Evolutionary conservation across 2,329 filamentous ascomycete species (phyloP), one percentile per base, ranked within the genome.

Genomic region (Epichloe typhina): DNA sequence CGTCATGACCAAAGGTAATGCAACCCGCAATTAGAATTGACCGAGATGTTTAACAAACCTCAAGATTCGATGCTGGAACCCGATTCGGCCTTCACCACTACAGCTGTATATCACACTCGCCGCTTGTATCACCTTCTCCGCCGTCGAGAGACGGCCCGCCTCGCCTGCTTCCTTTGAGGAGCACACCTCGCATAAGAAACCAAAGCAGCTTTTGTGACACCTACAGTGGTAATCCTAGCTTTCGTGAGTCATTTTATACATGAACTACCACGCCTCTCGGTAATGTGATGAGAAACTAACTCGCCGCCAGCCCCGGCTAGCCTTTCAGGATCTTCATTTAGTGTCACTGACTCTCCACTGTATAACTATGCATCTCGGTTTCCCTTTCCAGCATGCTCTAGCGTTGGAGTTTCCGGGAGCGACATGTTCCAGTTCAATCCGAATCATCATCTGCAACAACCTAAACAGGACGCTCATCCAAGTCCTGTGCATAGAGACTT

Each of bases 21-120:
- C 12, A 5, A 19, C 3, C 31, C 23, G 12, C 5, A 38, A 41
- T n/a, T n/a, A 26, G 5, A 23, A 19, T 33, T 15, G 17, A 35
- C 23, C 7, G n/a, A 11, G 19, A 13, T 42, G 17, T 42, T 49
- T 61, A 33, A 59, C 26, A 23, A 11, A 23, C n/a, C 23, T 15
- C 2, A 26, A 66, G 64, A 51, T 67, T 63, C 51, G 61, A 63
- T 56, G 56, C 61, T 52, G 64, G 61, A 45, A 60, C 61, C 23
- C 62, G 61, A 54, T 61, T 67, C 19, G 62, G 58, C 17, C 57
- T 71, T 36, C 66, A 67, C 19, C 59, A 63, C 4, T 60, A 72
- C 17, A 65, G 66, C 40, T 57, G 69, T 15, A 61, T 63, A 37
- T 62, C 68, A 9, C 67, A 70, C 47, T 64, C 69, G 15, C 71